Percentiles rank a stretch among this genome's conserved stretches.
Evolutionary conservation across 768 basidiomycete species (phyloP).

Genomic region (Tylopilus vinaceipallidus): DNA sequence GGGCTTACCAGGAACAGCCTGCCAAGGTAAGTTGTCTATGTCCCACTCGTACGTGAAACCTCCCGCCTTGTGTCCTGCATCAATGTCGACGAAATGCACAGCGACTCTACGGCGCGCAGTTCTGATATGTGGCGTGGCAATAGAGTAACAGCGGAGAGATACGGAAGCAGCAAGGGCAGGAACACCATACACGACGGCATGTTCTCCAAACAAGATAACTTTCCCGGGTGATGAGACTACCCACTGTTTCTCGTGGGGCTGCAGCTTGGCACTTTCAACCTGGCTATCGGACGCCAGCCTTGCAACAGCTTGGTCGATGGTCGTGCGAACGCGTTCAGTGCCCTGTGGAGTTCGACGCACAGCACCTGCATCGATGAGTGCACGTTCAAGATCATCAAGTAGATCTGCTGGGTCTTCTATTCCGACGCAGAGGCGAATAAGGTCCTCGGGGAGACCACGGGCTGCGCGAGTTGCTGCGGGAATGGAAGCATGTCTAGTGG

Average conservation of each 20-base stretch:
- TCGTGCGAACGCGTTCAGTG: slow-evolving; percentile 44
- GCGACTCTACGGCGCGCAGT: slow-evolving; percentile 40
- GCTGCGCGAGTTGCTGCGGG: slow-evolving; percentile 94
- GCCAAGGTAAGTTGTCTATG: slow-evolving; percentile 76
- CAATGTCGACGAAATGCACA: slow-evolving; percentile 78
- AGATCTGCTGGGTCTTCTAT: slow-evolving; percentile 95
- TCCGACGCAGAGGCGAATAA: slow-evolving; percentile 96
- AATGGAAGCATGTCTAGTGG: slow-evolving; percentile 86
- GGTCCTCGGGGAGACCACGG: slow-evolving; percentile 95
- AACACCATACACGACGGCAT: slow-evolving; percentile 97
- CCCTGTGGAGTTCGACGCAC: slow-evolving; percentile 53
- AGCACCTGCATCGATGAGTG: slow-evolving; percentile 89
- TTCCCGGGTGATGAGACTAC: slow-evolving; percentile 96
- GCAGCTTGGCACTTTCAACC: not conserved
- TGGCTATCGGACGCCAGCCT: slow-evolving; percentile 48
- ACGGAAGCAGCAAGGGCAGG: slow-evolving; percentile 95
- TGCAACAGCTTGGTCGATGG: slow-evolving; percentile 63
- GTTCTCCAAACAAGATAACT: slow-evolving; percentile 97
- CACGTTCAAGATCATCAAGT: slow-evolving; percentile 91
- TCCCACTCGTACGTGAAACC: slow-evolving; percentile 82
- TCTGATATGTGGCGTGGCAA: slow-evolving; percentile 73
- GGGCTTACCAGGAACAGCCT: slow-evolving; percentile 47
- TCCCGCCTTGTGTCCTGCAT: slow-evolving; percentile 19
- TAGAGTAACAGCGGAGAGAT: slow-evolving; percentile 91
- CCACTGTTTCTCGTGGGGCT: slow-evolving; percentile 55